A percentile compares a stretch with the other conserved stretches of the same genome.
Conservation (phyloP, 2,329 filamentous ascomycete genomes). For the Hypoxylon sp. region DNA sequence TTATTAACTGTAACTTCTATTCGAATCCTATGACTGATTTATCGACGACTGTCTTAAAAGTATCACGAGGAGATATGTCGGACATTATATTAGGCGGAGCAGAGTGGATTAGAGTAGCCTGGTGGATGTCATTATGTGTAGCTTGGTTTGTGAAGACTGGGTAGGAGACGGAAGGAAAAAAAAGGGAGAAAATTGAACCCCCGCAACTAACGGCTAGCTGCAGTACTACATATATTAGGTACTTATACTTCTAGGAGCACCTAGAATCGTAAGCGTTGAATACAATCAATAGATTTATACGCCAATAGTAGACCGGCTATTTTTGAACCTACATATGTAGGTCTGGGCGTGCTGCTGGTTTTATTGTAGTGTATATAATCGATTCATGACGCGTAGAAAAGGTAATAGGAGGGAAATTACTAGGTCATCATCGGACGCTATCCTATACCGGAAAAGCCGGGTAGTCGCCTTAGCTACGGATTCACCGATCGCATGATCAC, state of each 20-base stretch:
- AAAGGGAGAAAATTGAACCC: conserved; percentile 1
- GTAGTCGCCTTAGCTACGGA: conserved; percentile 2
- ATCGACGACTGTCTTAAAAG: not conserved
- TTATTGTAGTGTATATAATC: not conserved
- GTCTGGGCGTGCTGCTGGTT: conserved; percentile 6
- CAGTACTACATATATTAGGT: conserved; percentile 9
- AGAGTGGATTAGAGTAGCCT: not conserved
- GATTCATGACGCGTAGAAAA: conserved; percentile 16
- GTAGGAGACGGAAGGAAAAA: not conserved
- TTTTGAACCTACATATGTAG: conserved; percentile 10
- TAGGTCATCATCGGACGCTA: conserved; percentile 24
- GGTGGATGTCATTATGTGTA: not conserved
- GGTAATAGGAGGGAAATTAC: conserved; percentile 10
- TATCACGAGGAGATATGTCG: conserved; percentile 5
- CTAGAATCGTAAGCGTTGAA: conserved; percentile 12
- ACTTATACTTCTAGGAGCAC: not conserved
- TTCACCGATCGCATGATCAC: conserved; percentile 20
- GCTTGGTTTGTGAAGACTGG: not conserved
- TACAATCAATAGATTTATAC: conserved; percentile 15
- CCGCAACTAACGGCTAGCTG: not conserved
- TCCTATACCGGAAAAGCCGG: conserved; percentile 23
- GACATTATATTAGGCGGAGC: not conserved
- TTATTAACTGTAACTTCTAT: not conserved
- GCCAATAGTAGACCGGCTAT: conserved; percentile 1
- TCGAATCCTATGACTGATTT: conserved; percentile 7